Evolutionary conservation across 306 rosid genomes (phyloP).

Genomic region (Vigna radiata): DNA sequence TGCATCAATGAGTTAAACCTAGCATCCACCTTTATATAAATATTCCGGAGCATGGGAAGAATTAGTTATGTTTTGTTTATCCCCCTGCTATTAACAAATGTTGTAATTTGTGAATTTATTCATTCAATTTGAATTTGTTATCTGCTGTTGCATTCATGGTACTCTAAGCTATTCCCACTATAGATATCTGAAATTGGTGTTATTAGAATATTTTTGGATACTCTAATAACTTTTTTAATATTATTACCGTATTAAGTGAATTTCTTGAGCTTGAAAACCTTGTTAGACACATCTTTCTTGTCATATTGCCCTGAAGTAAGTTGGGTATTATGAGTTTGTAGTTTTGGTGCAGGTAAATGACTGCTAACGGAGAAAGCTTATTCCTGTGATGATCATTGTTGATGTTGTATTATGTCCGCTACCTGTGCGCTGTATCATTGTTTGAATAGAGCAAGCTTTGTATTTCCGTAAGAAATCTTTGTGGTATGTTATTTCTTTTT

Average conservation of each 20-base stretch:
- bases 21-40: neutral
- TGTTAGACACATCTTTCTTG: neutral
- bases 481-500: neutral
- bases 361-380: neutral
- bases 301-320: neutral
- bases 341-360: neutral
- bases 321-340: neutral
- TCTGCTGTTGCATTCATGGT: neutral
- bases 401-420: neutral
- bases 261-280: neutral
- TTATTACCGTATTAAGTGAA: neutral
- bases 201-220: neutral
- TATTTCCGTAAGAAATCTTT: slow-evolving; percentile 1
- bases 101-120: neutral
- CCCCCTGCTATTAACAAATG: too few relatives aligned
- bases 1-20: neutral
- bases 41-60: neutral
- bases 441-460: neutral
- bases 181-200: neutral
- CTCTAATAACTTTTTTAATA: neutral
- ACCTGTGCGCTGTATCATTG: neutral
- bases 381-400: neutral
- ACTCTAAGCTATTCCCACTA: neutral
- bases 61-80: neutral
- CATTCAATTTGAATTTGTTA: neutral